Evolutionary conservation across 768 basidiomycete genomes (phyloP), one percentile per base, ranked within the genome.

Genomic region (Hypholoma fasciculare): DNA sequence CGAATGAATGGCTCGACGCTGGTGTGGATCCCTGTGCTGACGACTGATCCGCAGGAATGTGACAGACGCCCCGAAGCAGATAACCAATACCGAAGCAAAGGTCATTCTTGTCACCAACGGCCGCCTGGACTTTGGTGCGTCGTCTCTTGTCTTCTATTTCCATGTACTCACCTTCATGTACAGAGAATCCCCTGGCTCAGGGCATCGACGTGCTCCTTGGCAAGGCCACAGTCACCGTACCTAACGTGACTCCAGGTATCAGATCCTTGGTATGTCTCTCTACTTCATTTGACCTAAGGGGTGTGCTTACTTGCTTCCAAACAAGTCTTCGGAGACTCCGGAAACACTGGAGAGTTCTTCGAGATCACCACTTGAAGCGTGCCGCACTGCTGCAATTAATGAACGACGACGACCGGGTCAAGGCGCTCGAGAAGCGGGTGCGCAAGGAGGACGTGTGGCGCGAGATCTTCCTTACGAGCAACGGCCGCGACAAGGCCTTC

Each of bases 401-500:
- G 30, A 34, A 34, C 30, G 30, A 17, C 17, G 40, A 42, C 40
- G 40, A 42, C 40, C 40, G 69, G 53, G 76, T 76, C 11, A 73
- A 76, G 67, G 70, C 67, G 36, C 77, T 77, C 11, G 79, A 80
- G 64, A 70, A 70, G 64, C 80, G 73, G 54, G 77, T 92, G 23
- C 72, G 76, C 30, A 72, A 70, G 43, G 87, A 88, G 67, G 90
- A 92, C 34, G 81, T 94, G 7, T 92, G 89, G 90, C 79, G 86
- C 61, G 92, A 93, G 57, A 83, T 94, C 70, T 75, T 94, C 53
- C 78, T 85, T 65, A 87, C 90, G 27, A 90, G 88, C 63, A 80
- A 83, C 62, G 92, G 92, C 51, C 80, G 92, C 64, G 92, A 94
- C 72, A 94, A 94, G 75, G 84, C 86, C 27, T 88, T 94, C 68